A percentile compares a stretch with the other conserved stretches of the same genome.
Evolutionary conservation across 2,329 filamentous ascomycete species (phyloP).

Genomic region (Pyrenophora graminea): DNA sequence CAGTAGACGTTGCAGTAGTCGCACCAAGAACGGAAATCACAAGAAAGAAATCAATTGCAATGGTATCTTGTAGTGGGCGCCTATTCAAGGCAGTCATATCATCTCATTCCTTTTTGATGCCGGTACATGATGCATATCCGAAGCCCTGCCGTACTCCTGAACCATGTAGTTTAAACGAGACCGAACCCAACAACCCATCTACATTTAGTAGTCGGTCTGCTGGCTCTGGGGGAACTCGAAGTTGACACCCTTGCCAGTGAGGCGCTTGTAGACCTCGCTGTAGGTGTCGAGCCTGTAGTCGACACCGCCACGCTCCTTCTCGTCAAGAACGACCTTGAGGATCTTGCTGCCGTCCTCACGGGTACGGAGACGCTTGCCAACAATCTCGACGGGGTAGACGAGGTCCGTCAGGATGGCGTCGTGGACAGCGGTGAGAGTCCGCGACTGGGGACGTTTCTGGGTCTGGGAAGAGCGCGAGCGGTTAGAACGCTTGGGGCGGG

Average conservation of each 20-base stretch:
- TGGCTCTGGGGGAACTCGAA: conserved; percentile 97
- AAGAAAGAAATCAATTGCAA: conserved; percentile 41
- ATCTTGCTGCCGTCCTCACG: conserved; percentile 98
- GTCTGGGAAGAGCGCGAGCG: conserved; percentile 94
- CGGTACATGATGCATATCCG: conserved; percentile 47
- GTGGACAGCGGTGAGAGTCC: conserved; percentile 98
- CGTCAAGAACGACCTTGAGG: conserved; percentile 98
- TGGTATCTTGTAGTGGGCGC: conserved; percentile 43
- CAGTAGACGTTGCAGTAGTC: conserved; percentile 33
- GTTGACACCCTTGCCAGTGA: conserved; percentile 93
- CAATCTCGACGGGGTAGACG: conserved; percentile 99
- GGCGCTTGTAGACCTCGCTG: conserved; percentile 97
- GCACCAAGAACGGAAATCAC: conserved; percentile 25
- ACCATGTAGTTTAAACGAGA: conserved; percentile 32
- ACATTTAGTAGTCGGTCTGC: conserved; percentile 76
- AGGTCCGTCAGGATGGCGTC: conserved; percentile 97
- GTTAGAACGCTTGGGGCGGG: conserved; percentile 97
- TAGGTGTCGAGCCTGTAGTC: conserved; percentile 99
- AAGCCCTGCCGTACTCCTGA: conserved; percentile 44
- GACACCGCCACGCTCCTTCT: conserved; percentile 99
- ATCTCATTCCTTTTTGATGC: conserved; percentile 48
- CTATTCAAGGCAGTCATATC: conserved; percentile 37
- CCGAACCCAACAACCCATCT: conserved; percentile 21
- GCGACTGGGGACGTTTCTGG: conserved; percentile 97
- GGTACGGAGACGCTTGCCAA: conserved; percentile 97